Conservation (phyloP, 2,329 filamentous ascomycete species). For the Sporothrix luriei region DNA sequence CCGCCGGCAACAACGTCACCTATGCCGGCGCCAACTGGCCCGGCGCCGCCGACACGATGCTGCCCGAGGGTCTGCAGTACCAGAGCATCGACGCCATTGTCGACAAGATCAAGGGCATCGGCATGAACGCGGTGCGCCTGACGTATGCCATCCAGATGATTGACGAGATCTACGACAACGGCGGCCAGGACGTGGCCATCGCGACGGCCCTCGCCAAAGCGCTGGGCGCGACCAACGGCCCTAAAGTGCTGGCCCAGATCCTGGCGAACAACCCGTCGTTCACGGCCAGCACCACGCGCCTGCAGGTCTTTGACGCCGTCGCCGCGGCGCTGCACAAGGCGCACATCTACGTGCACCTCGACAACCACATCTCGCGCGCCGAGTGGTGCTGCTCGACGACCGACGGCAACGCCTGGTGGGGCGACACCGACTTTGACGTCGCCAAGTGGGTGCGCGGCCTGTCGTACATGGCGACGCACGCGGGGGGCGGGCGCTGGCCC, state of each 20-base stretch:
- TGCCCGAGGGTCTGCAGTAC: constrained; percentile 66
- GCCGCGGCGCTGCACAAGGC: constrained; percentile 60
- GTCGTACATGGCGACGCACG: constrained; percentile 61
- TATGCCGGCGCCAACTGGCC: constrained; percentile 65
- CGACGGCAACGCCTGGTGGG: constrained; percentile 64
- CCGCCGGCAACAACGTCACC: constrained; percentile 49
- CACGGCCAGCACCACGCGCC: constrained; percentile 55
- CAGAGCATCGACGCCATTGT: constrained; percentile 59
- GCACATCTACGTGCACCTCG: constrained; percentile 60
- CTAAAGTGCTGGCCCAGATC: constrained; percentile 54
- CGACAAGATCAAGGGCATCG: constrained; percentile 58
- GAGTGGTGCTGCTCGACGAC: constrained; percentile 59
- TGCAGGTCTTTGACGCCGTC: constrained; percentile 64
- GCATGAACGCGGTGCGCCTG: constrained; percentile 65
- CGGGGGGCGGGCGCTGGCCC: constrained; percentile 48
- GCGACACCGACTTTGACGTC: constrained; percentile 61
- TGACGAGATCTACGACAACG: constrained; percentile 58
- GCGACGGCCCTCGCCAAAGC: constrained; percentile 42
- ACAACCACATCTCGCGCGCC: constrained; percentile 63
- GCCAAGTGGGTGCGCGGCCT: constrained; percentile 64
- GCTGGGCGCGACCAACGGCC: constrained; percentile 57
- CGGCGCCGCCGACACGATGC: constrained; percentile 63
- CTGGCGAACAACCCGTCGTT: constrained; percentile 61
- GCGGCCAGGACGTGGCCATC: constrained; percentile 52
- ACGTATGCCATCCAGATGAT: constrained; percentile 67